Percentiles rank a stretch among this genome's conserved stretches.
phyloP scores from a whole-genome alignment of 2,329 filamentous ascomycete species.

The Catunica adiposa region DNA sequence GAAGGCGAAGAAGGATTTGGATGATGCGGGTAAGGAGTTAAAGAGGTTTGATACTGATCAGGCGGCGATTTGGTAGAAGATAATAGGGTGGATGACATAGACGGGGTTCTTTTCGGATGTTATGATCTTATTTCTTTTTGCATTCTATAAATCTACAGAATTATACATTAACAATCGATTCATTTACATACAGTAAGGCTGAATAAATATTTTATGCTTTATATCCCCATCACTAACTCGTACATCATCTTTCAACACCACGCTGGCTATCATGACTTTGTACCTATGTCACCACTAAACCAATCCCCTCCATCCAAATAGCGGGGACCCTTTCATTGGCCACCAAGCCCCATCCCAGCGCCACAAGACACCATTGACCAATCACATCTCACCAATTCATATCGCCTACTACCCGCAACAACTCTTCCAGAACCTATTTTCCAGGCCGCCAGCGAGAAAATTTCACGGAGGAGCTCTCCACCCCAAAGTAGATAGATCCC shows the following conservation, averaged over 20 bases:
- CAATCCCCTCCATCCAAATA: not conserved
- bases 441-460: slow-evolving; percentile 7
- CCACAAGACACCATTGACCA: not conserved
- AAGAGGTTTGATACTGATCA: slow-evolving; percentile 76
- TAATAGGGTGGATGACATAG: not conserved
- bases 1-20: slow-evolving; percentile 98
- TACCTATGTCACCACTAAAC: not conserved
- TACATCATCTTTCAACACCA: not conserved
- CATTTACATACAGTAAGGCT: not conserved
- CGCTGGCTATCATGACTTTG: not conserved
- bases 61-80: slow-evolving; percentile 40
- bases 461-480: slow-evolving; percentile 7
- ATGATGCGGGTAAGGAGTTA: slow-evolving; percentile 84
- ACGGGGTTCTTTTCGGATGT: not conserved
- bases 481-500: too few relatives aligned
- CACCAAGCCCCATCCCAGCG: slow-evolving; percentile 1
- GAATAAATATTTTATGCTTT: not conserved
- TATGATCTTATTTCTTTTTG: not conserved
- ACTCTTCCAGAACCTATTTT: not conserved
- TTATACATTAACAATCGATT: not conserved
- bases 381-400: slow-evolving; percentile 1
- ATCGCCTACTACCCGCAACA: not conserved
- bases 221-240: not conserved
- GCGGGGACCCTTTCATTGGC: slow-evolving; percentile 1
- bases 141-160: not conserved